Evolutionary conservation across 768 basidiomycete genomes (phyloP).

Genomic region (Pleurotus salmoneostramineus): DNA sequence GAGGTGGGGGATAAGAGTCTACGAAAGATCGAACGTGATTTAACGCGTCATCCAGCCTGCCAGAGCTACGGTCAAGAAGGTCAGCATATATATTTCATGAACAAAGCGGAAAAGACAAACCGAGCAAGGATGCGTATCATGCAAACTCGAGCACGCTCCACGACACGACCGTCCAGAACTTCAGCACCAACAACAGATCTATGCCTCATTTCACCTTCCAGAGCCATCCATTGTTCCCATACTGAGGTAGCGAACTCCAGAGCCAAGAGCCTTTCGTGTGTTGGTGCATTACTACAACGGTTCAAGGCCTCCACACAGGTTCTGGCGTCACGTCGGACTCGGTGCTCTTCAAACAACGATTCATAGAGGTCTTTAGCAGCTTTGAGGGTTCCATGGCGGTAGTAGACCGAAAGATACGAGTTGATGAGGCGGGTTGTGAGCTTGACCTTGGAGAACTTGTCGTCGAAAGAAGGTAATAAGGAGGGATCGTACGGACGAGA

Average conservation of each 20-base stretch:
- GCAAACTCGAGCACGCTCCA: constrained; percentile 68
- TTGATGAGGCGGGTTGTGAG: constrained; percentile 66
- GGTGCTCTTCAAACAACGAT: constrained; percentile 39
- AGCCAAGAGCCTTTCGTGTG: constrained; percentile 44
- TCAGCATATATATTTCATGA: not conserved
- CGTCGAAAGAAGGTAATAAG: constrained; percentile 10
- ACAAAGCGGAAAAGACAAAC: constrained; percentile 34
- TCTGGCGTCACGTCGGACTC: constrained; percentile 44
- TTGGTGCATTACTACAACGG: constrained; percentile 45
- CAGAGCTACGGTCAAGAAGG: constrained; percentile 30
- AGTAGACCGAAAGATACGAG: constrained; percentile 78
- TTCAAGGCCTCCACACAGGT: constrained; percentile 68
- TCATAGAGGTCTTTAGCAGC: constrained; percentile 45
- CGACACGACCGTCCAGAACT: constrained; percentile 36
- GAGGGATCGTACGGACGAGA: constrained; percentile 7
- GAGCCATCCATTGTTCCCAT: constrained; percentile 60
- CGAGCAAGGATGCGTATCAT: constrained; percentile 63
- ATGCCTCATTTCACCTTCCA: constrained; percentile 36
- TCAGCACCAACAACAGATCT: constrained; percentile 14
- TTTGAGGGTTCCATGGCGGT: constrained; percentile 48
- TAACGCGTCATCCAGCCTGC: constrained; percentile 50
- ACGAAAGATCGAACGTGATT: constrained; percentile 59
- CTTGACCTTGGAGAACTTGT: constrained; percentile 53
- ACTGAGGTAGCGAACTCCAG: constrained; percentile 52
- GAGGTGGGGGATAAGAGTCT: constrained; percentile 55